A percentile compares a stretch with the other conserved stretches of the same genome.
These are phyloP conservation scores for Lichtheimia hyalospora DNA, from an alignment of 371 early-diverging fungal species.

Conservation along the genomic window DNA sequence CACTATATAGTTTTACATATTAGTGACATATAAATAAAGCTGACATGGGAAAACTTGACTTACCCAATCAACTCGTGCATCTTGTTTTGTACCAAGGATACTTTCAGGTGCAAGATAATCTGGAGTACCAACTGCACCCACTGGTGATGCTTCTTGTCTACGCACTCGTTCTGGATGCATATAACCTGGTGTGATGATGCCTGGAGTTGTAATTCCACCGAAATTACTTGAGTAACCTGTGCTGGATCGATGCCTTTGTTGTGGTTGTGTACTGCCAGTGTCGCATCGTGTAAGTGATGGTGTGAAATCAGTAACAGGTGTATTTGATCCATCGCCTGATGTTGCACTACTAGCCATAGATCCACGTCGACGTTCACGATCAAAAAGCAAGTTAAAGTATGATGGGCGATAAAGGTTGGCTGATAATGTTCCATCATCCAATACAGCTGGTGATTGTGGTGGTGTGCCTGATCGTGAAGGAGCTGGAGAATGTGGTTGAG, in stretches of 20 bases:
- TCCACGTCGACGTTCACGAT: conserved; percentile 31
- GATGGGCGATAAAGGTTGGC: conserved; percentile 29
- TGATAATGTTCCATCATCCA: conserved; percentile 10
- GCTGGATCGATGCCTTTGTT: conserved; percentile 17
- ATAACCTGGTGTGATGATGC: conserved; percentile 18
- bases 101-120: conserved; percentile 97
- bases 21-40: not conserved
- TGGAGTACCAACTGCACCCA: conserved; percentile 85
- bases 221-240: conserved; percentile 17
- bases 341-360: conserved; percentile 25
- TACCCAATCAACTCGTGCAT: conserved; percentile 90
- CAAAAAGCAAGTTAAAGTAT: conserved; percentile 24
- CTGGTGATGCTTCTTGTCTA: conserved; percentile 2
- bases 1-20: conserved; percentile 51
- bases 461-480: conserved; percentile 47
- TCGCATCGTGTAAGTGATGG: conserved; percentile 1
- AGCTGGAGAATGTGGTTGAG: conserved; percentile 35
- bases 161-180: conserved; percentile 23
- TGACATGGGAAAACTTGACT: conserved; percentile 11
- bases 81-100: conserved; percentile 85
- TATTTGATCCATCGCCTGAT: conserved; percentile 9
- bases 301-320: not conserved
- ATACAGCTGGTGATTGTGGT: conserved; percentile 42
- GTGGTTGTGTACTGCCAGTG: not conserved
- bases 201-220: conserved; percentile 18